Base-by-base conservation (phyloP, 2,329 filamentous ascomycete species). In the Didymella pomorum region DNA sequence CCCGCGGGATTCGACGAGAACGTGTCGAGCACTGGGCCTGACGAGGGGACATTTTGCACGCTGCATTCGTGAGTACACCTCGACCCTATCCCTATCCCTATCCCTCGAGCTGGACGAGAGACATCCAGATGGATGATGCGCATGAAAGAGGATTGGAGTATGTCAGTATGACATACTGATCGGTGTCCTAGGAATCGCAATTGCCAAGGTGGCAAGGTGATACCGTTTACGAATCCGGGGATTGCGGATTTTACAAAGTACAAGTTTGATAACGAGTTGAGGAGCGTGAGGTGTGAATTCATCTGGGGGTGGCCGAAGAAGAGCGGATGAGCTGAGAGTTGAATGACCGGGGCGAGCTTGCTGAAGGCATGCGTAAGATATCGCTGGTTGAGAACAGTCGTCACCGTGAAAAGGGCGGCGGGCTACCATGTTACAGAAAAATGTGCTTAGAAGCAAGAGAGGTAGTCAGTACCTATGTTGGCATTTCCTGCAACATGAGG, bases 211-310 rank as follows among this genome's bases (percentile, higher is more conserved):
- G 67, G 66, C 4, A 58, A 63, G 26, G 63, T 66, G 20, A 55
- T 70, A 18, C 66, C 65, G 10, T 69, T 71, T 28, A 66, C 65
- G 8, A 62, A 58, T 28, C 69, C 69, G 16, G 65, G 67, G 5
- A 64, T 71, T 11, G 48, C 55, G 41, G 55, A 62, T 8, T 52
- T 71, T 41, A 20, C 28, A 6, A 58, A 62, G 14, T 68, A 70
- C 52, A 54, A 55, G 23, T 69, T 60, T 29, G 60, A 64, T 20
- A 54, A 68, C 52, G 37, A 58, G 25, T 47, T 65, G 23, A 65
- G 59, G 39, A 66, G 63, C 47, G 67, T 67, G 33, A 47, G 67
- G 28, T 68, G 69, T 49, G 67, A 71, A 31, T 59, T 62, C n/a
- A 68, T 70, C 16, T 62, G 59, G 28, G 61, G 64, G 6, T 65